Evolutionary conservation across 768 basidiomycete genomes (phyloP).

Genomic region (Boletus insuetus): DNA sequence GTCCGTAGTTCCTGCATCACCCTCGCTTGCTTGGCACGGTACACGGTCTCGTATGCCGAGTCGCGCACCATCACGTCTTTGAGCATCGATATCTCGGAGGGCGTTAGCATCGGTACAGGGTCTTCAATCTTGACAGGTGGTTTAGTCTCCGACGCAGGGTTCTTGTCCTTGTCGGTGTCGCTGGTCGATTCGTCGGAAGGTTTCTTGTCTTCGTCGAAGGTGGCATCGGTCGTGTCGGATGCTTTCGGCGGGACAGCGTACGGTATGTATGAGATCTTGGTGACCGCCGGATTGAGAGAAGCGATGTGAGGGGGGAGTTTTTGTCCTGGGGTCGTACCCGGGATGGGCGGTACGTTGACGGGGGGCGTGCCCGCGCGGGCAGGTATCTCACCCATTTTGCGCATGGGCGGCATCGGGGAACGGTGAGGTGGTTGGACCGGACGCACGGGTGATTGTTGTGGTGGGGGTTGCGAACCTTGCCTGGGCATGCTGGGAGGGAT

Average conservation of each 20-base stretch:
- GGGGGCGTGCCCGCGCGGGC: conserved; percentile 11
- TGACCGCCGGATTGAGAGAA: conserved; percentile 31
- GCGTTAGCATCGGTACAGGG: conserved; percentile 25
- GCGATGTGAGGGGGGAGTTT: conserved; percentile 34
- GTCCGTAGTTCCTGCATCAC: conserved; percentile 49
- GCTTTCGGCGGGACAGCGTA: conserved; percentile 18
- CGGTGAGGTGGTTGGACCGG: conserved; percentile 18
- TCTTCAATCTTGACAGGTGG: conserved; percentile 20
- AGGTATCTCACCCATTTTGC: conserved; percentile 20
- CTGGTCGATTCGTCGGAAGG: conserved; percentile 2
- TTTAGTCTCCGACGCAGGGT: conserved; percentile 14
- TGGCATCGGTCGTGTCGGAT: conserved; percentile 16
- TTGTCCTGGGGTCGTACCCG: conserved; percentile 27
- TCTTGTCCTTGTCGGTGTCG: conserved; percentile 26
- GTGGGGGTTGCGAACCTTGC: conserved; percentile 27
- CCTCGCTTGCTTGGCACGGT: conserved; percentile 49
- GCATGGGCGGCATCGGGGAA: conserved; percentile 21
- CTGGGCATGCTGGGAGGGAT: conserved; percentile 12
- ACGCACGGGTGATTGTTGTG: conserved; percentile 27
- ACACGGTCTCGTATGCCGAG: conserved; percentile 45
- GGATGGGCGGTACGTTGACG: conserved; percentile 22
- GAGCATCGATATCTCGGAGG: conserved; percentile 34
- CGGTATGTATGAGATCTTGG: conserved; percentile 30
- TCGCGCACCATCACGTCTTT: conserved; percentile 39
- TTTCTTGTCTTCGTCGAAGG: conserved; percentile 25